Conservation (phyloP, 2,329 filamentous ascomycete species). For the Paecilomyces dactylethromorphus region DNA sequence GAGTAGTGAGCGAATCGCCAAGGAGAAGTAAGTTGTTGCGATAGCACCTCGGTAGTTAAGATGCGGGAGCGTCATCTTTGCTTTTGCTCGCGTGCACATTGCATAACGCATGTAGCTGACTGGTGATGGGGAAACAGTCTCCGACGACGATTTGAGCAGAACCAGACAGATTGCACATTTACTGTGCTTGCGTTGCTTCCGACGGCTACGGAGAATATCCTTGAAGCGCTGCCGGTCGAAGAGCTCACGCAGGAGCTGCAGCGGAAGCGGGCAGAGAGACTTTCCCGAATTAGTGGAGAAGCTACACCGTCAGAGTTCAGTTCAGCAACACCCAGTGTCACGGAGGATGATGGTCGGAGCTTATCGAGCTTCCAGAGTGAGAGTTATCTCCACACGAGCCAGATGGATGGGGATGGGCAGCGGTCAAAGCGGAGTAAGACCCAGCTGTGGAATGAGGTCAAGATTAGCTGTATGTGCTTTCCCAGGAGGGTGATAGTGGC, state of each 20-base stretch:
- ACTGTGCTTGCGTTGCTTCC: slow-evolving; percentile 94
- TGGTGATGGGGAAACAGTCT: slow-evolving; percentile 51
- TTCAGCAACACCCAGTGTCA: slow-evolving; percentile 59
- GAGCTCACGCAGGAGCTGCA: slow-evolving; percentile 89
- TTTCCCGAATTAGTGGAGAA: slow-evolving; percentile 53
- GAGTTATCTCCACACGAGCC: slow-evolving; percentile 76
- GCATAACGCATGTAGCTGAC: not conserved
- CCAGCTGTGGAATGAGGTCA: slow-evolving; percentile 95
- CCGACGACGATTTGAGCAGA: slow-evolving; percentile 93
- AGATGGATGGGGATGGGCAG: slow-evolving; percentile 50
- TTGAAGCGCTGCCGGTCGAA: slow-evolving; percentile 84
- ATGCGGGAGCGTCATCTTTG: not conserved
- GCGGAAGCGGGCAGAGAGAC: slow-evolving; percentile 75
- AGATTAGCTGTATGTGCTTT: slow-evolving; percentile 73
- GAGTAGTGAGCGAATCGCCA: slow-evolving; percentile 90
- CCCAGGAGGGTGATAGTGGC: not conserved
- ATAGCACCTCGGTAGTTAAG: not conserved
- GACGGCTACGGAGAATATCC: slow-evolving; percentile 81
- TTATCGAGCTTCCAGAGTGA: slow-evolving; percentile 71
- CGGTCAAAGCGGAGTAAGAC: slow-evolving; percentile 72
- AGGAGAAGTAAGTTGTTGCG: slow-evolving; percentile 70
- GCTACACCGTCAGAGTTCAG: slow-evolving; percentile 51
- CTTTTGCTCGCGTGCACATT: not conserved
- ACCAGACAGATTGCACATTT: slow-evolving; percentile 97
- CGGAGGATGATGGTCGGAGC: slow-evolving; percentile 77